A percentile compares a stretch with the other conserved stretches of the same genome.
phyloP scores from a whole-genome alignment of 495 filamentous ascomycete species.

The Chaetomidium leptoderma region DNA sequence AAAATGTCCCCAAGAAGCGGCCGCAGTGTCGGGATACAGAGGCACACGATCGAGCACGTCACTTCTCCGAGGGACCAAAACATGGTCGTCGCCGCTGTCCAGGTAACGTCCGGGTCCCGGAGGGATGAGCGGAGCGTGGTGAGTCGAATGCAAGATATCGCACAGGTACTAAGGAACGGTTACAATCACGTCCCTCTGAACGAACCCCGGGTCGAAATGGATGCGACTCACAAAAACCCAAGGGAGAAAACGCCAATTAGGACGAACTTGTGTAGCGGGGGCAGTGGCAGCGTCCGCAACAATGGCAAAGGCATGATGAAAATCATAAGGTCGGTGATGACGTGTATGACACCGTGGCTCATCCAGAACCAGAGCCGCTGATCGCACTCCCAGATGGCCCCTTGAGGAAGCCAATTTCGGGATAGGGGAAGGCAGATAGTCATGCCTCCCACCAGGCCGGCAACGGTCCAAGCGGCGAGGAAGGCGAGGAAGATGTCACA shows the following conservation, averaged over 20 bases:
- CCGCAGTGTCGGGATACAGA: conserved; percentile 7
- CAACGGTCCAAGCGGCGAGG: neutral
- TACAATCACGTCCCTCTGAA: neutral
- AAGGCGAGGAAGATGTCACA: conserved; percentile 6
- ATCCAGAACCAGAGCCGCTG: neutral
- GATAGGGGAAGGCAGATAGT: neutral
- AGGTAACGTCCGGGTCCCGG: neutral
- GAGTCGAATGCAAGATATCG: neutral
- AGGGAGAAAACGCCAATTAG: neutral
- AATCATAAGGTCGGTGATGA: conserved; percentile 1
- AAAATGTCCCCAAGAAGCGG: neutral
- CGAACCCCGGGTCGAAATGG: no score
- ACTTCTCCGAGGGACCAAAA: neutral
- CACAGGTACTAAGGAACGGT: neutral
- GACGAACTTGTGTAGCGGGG: neutral
- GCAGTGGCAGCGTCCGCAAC: neutral
- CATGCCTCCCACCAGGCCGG: neutral
- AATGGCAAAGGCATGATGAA: conserved; percentile 5
- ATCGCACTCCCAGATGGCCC: neutral
- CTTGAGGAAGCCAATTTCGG: conserved; percentile 1
- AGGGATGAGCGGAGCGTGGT: neutral
- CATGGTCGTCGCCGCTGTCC: neutral
- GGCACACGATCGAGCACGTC: conserved; percentile 3
- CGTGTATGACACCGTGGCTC: neutral
- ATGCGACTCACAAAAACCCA: neutral